Evolutionary conservation across 106 monocot species (phyloP).

Genomic region (Gastrodia elata): DNA sequence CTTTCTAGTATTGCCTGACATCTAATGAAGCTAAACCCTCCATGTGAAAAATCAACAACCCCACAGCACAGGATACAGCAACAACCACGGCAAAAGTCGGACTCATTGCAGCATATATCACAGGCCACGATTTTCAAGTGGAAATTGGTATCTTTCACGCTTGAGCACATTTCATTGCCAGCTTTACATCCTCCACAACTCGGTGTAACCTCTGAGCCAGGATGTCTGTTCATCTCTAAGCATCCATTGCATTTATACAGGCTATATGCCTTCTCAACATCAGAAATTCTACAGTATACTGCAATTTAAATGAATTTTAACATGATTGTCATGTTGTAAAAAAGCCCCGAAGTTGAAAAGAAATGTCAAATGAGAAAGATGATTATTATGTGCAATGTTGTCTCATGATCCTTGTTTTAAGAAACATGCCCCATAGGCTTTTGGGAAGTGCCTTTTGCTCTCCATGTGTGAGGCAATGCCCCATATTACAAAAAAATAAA

Average conservation of each 20-base stretch:
- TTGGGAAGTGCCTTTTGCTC: no score
- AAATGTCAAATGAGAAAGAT: not conserved
- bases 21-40: conserved; percentile 46
- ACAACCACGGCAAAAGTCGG: conserved; percentile 68
- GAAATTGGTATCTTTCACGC: conserved; percentile 8
- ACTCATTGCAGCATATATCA: conserved; percentile 66
- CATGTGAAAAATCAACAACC: conserved; percentile 37
- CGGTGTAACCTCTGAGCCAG: conserved; percentile 10
- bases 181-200: conserved; percentile 40
- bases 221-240: conserved; percentile 1
- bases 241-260: not conserved
- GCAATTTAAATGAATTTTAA: not conserved
- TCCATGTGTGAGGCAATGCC: no score
- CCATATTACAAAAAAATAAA: no score
- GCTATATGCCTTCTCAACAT: not conserved
- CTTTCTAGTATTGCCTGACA: conserved; percentile 48
- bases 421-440: no score
- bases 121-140: conserved; percentile 29
- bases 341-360: not conserved
- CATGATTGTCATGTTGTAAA: not conserved
- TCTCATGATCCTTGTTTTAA: no score
- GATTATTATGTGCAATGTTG: not conserved
- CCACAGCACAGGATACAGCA: conserved; percentile 69
- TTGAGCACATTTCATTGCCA: conserved; percentile 47
- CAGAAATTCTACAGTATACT: not conserved